Percentiles rank a stretch among this genome's conserved stretches.
phyloP scores from a whole-genome alignment of 139 green algal species.

The Coelastrella sp. region DNA sequence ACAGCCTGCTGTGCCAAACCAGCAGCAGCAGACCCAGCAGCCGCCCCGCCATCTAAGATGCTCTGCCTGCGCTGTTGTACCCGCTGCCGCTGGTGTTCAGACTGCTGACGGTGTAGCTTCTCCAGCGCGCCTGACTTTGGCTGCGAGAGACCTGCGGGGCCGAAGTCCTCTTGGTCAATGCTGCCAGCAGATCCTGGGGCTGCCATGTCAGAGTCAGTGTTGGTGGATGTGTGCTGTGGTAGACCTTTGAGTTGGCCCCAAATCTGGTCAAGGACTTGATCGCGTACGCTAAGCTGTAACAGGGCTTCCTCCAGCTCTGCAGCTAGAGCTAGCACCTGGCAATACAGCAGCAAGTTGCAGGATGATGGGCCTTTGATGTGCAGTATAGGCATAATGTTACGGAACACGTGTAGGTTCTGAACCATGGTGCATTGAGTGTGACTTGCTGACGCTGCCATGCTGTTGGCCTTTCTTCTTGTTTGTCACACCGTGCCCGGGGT shows the following conservation, averaged over 20 bases:
- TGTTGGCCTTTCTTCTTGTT: no score
- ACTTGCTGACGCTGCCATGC: no score
- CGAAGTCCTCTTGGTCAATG: background rate
- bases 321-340: conserved; percentile 3
- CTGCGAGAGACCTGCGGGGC: background rate
- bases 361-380: no score
- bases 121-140: background rate
- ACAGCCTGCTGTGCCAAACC: background rate
- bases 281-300: background rate
- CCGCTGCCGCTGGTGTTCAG: background rate
- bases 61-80: background rate
- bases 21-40: background rate
- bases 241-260: conserved; percentile 31
- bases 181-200: background rate
- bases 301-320: conserved; percentile 6
- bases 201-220: background rate
- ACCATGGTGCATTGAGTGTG: no score
- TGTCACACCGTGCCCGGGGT: no score
- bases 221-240: background rate
- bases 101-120: background rate
- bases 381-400: no score
- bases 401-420: no score
- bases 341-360: background rate
- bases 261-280: conserved; percentile 25
- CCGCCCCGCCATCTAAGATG: background rate